Evolutionary conservation across 2,329 filamentous ascomycete genomes (phyloP), one percentile per base, ranked within the genome.

Genomic region (Pyrenophora graminea): DNA sequence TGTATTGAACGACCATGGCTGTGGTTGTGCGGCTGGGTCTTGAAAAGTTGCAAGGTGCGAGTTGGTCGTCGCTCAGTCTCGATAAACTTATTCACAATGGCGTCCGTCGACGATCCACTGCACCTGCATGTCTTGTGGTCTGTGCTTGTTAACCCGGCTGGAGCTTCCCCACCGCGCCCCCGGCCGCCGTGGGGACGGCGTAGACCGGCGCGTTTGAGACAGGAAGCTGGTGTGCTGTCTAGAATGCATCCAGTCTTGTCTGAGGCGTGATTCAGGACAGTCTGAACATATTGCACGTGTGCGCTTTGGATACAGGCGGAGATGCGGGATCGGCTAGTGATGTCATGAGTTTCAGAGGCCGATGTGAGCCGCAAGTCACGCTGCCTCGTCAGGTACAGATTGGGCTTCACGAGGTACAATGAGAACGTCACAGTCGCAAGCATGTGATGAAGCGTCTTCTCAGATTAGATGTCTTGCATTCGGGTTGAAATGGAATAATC

Each of bases 1-100:
- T 73, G 63, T 75, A 74, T 36, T 69, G 62, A 50, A 69, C 67
- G 19, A 67, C 53, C 71, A 74, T 74, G 23, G 48, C 39, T 39
- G 44, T 44, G 46, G 44, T 31, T 17, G 25, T 32, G 25, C 13
- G 10, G 27, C 27, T 30, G 9, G 27, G 8, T 9, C 6, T 25
- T 9, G 8, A 5, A 25, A 25, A 25, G 8, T 7, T 8, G 4
- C 23, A 25, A 25, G 23, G 23, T 25, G 6, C 6, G 23, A 25
- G 6, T 25, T 9, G 2, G 23, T 25, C 6, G 23, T 25, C 23
- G 23, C 23, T 25, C 27, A 30, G 27, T 30, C 27, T 4, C 10
- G 27, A 30, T 30, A 30, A 30, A 30, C 27, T 30, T 30, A 30
- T 30, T 30, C 27, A 30, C 27, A 5, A 30, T 30, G 27, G 10